phyloP scores from a whole-genome alignment of 2,329 filamentous ascomycete genomes.

The Sarocladiaceae sp. region DNA sequence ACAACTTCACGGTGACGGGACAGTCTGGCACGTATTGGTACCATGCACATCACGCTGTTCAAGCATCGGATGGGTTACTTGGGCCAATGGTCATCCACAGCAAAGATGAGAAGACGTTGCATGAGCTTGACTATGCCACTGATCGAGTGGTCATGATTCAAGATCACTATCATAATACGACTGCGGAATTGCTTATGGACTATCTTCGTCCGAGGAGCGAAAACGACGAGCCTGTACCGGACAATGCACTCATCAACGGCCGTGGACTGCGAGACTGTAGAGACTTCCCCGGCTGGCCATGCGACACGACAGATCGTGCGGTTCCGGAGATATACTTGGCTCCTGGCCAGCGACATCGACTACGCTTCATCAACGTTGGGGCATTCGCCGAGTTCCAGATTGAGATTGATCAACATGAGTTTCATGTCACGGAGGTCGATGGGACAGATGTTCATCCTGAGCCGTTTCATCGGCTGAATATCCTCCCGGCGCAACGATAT shows the following conservation, averaged over 20 bases:
- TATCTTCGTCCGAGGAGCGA: slow-evolving; percentile 42
- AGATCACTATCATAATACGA: slow-evolving; percentile 66
- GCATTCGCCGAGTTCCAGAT: slow-evolving; percentile 71
- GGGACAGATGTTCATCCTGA: slow-evolving; percentile 55
- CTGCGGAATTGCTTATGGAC: slow-evolving; percentile 38
- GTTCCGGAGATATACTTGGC: slow-evolving; percentile 41
- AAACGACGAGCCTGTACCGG: slow-evolving; percentile 63
- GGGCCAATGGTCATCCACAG: slow-evolving; percentile 58
- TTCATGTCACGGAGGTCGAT: slow-evolving; percentile 55
- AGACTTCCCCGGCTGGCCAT: slow-evolving; percentile 35
- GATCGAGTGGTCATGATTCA: slow-evolving; percentile 62
- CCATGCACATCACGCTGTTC: slow-evolving; percentile 62
- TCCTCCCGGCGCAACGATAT: slow-evolving; percentile 68
- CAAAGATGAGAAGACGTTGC: slow-evolving; percentile 53
- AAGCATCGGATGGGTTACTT: slow-evolving; percentile 67
- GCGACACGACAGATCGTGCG: slow-evolving; percentile 34
- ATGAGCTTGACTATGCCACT: slow-evolving; percentile 52
- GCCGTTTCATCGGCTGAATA: slow-evolving; percentile 55
- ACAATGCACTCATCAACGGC: slow-evolving; percentile 51
- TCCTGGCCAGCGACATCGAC: slow-evolving; percentile 40
- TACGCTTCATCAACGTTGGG: slow-evolving; percentile 38
- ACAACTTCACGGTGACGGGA: slow-evolving; percentile 61
- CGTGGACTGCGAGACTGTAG: slow-evolving; percentile 20
- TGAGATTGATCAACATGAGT: slow-evolving; percentile 62
- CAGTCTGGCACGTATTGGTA: slow-evolving; percentile 80